phyloP scores from a whole-genome alignment of 441 rosid species.

The Viola pubescens region DNA sequence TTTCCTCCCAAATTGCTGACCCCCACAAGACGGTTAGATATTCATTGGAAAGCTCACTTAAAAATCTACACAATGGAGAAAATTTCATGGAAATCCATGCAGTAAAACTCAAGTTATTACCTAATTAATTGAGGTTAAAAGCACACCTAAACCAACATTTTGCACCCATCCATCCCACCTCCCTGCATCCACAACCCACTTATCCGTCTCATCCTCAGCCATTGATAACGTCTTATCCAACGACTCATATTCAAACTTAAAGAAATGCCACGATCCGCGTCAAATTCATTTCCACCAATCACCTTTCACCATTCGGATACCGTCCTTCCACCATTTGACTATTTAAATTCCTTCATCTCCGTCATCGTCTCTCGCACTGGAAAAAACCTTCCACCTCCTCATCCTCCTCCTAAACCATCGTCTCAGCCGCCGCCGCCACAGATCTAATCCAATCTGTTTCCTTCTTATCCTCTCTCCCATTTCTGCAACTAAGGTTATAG shows the following conservation, averaged over 20 bases:
- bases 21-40: neutral
- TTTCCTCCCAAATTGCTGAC: slow-evolving; percentile 12
- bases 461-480: neutral
- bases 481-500: neutral
- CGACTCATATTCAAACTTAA: slow-evolving; percentile 52
- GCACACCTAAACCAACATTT: slow-evolving; percentile 49
- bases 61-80: slow-evolving; percentile 24
- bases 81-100: slow-evolving; percentile 21
- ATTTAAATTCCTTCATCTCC: slow-evolving; percentile 45
- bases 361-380: slow-evolving; percentile 13
- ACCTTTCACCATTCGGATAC: slow-evolving; percentile 31
- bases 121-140: slow-evolving; percentile 37
- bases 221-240: slow-evolving; percentile 48
- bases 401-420: too few relatives aligned
- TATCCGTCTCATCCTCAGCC: slow-evolving; percentile 22
- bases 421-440: neutral
- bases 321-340: slow-evolving; percentile 33
- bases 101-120: slow-evolving; percentile 24
- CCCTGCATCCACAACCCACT: slow-evolving; percentile 17
- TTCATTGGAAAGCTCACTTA: slow-evolving; percentile 48
- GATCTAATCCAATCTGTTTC: slow-evolving; percentile 10
- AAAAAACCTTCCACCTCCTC: neutral
- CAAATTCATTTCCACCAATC: slow-evolving; percentile 40
- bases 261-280: slow-evolving; percentile 43
- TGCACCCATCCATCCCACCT: slow-evolving; percentile 13